These are phyloP conservation scores for Biscutella auriculata DNA, from an alignment of 441 rosid species.

Conservation along the genomic window DNA sequence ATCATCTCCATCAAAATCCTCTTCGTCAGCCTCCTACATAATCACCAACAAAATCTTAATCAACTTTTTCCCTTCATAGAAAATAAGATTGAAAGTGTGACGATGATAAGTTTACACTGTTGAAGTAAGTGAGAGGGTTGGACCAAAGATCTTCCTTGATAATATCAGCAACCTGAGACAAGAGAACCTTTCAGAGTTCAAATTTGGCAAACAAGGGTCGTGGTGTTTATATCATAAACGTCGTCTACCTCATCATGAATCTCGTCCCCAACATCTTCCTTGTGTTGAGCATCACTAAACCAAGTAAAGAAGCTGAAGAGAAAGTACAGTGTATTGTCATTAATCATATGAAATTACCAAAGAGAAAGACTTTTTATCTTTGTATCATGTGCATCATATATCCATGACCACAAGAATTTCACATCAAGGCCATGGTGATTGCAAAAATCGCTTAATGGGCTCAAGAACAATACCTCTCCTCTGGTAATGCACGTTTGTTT, in stretches of 20 bases:
- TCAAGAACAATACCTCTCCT: conserved; percentile 47
- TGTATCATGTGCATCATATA: not conserved
- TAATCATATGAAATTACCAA: not conserved
- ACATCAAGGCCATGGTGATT: not conserved
- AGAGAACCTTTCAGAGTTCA: not conserved
- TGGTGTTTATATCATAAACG: no score
- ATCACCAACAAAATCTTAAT: not conserved
- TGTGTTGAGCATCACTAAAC: conserved; percentile 51
- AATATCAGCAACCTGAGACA: conserved; percentile 72
- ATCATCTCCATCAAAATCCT: conserved; percentile 57
- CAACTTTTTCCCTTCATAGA: no score
- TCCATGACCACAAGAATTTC: not conserved
- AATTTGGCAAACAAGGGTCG: not conserved
- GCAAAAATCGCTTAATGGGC: not conserved
- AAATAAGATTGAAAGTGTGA: not conserved
- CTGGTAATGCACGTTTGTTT: conserved; percentile 57
- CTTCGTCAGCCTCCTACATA: conserved; percentile 77
- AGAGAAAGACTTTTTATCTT: not conserved
- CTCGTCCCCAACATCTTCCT: conserved; percentile 49
- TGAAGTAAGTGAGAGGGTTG: conserved; percentile 86
- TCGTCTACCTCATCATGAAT: conserved; percentile 79
- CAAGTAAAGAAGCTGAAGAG: conserved; percentile 76
- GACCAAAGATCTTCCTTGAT: conserved; percentile 95
- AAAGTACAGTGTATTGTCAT: not conserved
- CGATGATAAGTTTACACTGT: conserved; percentile 33